Conservation (phyloP, 306 rosid species). For the Cyamopsis tetragonoloba region DNA sequence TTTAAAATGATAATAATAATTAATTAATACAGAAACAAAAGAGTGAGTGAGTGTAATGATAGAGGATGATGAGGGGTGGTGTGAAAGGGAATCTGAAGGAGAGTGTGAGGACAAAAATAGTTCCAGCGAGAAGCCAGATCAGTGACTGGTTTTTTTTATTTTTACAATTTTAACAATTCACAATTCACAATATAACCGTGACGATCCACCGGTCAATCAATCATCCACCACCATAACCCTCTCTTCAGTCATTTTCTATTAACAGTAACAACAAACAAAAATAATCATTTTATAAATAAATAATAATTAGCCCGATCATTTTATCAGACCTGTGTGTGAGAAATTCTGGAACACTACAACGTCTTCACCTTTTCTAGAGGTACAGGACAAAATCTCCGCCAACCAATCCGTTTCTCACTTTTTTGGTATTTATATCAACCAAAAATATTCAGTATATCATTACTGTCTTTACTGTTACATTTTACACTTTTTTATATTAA, state of each 20-base stretch:
- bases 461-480: no score
- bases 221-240: neutral
- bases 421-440: no score
- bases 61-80: neutral
- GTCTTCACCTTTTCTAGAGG: neutral
- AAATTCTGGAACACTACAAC: neutral
- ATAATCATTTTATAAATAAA: no score
- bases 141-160: no score
- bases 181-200: neutral
- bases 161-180: no score
- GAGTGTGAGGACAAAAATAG: slow-evolving; percentile 2
- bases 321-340: no score
- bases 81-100: slow-evolving; percentile 1
- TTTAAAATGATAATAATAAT: no score
- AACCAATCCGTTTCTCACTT: slow-evolving; percentile 5
- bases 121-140: slow-evolving; percentile 23
- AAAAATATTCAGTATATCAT: no score
- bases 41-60: neutral
- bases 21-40: no score
- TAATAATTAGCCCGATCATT: no score
- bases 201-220: neutral
- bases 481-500: no score
- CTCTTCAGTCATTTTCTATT: neutral
- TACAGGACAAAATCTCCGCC: neutral
- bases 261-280: no score